These are phyloP conservation scores for Rhynchosporium agropyri DNA, from an alignment of 2,329 filamentous ascomycete species.

Conservation along the genomic window DNA sequence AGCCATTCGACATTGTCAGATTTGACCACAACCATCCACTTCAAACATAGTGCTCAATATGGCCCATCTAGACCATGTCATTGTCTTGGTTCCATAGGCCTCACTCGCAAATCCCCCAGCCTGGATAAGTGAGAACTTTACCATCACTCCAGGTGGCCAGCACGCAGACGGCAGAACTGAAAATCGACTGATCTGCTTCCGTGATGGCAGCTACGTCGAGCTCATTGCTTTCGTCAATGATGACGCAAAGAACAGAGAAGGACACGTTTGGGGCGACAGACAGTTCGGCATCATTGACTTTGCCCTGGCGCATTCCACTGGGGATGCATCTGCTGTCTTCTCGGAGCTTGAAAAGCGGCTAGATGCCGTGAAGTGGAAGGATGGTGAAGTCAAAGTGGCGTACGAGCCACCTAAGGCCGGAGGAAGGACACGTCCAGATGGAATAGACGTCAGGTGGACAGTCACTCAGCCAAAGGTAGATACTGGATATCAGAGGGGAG, in stretches of 20 bases:
- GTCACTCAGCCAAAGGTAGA: conserved; percentile 50
- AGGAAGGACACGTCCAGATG: conserved; percentile 58
- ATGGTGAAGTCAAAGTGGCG: conserved; percentile 42
- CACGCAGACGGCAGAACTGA: conserved; percentile 63
- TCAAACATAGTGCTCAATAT: conserved; percentile 6
- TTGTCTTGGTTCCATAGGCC: conserved; percentile 60
- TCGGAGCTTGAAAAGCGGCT: conserved; percentile 25
- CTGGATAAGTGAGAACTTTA: conserved; percentile 57
- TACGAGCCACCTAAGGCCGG: conserved; percentile 56
- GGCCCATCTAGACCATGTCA: conserved; percentile 60
- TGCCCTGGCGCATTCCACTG: conserved; percentile 54
- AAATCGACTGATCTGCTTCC: conserved; percentile 64
- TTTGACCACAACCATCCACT: neutral
- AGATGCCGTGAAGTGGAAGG: conserved; percentile 16
- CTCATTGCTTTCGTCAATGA: conserved; percentile 37
- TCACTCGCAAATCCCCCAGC: conserved; percentile 51
- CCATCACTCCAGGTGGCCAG: conserved; percentile 59
- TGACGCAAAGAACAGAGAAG: conserved; percentile 45
- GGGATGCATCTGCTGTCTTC: conserved; percentile 44
- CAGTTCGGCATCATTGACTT: conserved; percentile 60
- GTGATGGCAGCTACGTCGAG: conserved; percentile 68
- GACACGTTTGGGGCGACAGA: conserved; percentile 62
- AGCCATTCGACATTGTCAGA: no score
- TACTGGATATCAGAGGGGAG: conserved; percentile 46
- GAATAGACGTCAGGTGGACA: conserved; percentile 60